Evolutionary conservation across 371 early-diverging fungal species (phyloP).

Genomic region (Vairimorpha necatrix): DNA sequence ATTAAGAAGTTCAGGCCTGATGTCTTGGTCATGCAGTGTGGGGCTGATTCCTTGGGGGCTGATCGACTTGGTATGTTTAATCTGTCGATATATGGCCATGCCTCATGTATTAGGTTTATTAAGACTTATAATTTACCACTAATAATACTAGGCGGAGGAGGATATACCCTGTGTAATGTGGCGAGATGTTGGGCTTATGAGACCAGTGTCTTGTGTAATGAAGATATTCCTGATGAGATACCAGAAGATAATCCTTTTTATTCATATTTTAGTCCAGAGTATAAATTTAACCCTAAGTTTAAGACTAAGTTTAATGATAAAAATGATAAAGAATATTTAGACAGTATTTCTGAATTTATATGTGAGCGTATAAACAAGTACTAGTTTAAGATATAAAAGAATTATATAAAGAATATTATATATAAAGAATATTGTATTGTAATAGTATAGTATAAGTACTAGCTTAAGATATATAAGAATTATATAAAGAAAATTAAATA

Average conservation of each 20-base stretch:
- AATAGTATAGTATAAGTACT: no score
- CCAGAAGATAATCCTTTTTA: constrained; percentile 60
- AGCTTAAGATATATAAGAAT: no score
- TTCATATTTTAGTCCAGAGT: constrained; percentile 60
- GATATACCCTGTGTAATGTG: constrained; percentile 85
- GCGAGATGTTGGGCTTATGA: constrained; percentile 90
- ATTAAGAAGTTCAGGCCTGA: constrained; percentile 74
- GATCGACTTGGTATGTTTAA: constrained; percentile 84
- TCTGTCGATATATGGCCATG: constrained; percentile 77
- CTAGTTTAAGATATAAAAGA: background rate
- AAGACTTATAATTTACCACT: constrained; percentile 74
- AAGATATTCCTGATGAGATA: constrained; percentile 66
- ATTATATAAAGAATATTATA: background rate
- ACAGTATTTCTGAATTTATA: constrained; percentile 46
- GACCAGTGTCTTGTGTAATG: constrained; percentile 79
- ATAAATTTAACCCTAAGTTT: constrained; percentile 25
- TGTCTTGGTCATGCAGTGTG: constrained; percentile 81
- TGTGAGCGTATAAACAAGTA: constrained; percentile 54
- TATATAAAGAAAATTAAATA: no score
- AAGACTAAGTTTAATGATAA: constrained; percentile 36
- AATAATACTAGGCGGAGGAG: constrained; percentile 82
- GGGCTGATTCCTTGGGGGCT: constrained; percentile 83
- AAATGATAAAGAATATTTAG: constrained; percentile 57
- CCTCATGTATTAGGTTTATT: constrained; percentile 75
- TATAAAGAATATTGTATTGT: no score